A percentile compares a stretch with the other conserved stretches of the same genome.
These are phyloP conservation scores for Amaranthus palmeri DNA, from an alignment of 148 eudicot species.

Conservation along the genomic window DNA sequence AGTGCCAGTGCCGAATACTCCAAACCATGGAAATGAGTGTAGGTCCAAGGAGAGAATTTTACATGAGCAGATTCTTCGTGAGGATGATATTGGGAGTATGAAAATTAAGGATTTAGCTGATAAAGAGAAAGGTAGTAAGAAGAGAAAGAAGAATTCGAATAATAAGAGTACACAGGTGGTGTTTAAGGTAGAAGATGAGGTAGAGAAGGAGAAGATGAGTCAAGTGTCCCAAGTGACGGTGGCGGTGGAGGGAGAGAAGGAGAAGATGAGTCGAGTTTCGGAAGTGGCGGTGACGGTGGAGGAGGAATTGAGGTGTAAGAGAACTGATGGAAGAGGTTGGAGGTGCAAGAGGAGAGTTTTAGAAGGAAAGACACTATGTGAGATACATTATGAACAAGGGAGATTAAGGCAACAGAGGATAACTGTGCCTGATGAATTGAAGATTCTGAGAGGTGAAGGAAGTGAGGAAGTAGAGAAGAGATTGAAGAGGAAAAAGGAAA, in stretches of 20 bases:
- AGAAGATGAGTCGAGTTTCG: no score
- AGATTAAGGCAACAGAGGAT: conserved; percentile 55
- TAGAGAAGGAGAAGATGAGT: no score
- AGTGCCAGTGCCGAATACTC: no score
- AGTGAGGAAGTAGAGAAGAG: conserved; percentile 26
- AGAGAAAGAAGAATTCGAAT: neutral
- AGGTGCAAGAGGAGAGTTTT: conserved; percentile 61
- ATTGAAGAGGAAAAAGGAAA: conserved; percentile 25
- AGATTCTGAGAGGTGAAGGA: conserved; percentile 42
- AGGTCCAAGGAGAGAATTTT: no score
- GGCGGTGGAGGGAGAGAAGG: neutral
- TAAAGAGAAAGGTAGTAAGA: no score
- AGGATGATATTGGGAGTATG: no score
- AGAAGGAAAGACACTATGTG: conserved; percentile 69
- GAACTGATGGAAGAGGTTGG: conserved; percentile 89
- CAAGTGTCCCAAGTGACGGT: no score
- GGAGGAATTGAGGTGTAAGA: conserved; percentile 58
- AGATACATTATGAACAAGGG: conserved; percentile 70
- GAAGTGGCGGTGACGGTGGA: conserved; percentile 25
- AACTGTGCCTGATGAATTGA: conserved; percentile 67
- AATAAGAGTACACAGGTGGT: neutral
- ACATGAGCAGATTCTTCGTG: no score
- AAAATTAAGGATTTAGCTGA: no score
- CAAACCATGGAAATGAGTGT: no score
- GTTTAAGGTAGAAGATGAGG: no score